Evolutionary conservation across 805 yeast genomes (phyloP).

Genomic region (Brettanomyces sp.): DNA sequence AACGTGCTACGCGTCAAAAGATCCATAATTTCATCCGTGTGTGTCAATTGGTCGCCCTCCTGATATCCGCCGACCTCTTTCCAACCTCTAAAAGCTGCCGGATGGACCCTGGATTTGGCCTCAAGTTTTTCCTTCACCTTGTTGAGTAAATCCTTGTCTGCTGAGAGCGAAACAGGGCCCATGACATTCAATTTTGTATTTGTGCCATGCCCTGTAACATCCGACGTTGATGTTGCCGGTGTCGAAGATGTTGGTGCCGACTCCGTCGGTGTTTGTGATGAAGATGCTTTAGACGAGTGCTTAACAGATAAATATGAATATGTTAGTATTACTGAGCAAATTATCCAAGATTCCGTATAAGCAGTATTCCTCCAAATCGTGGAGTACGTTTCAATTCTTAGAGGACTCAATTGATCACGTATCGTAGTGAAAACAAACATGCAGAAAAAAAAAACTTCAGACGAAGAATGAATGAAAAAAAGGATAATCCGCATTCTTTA

Average conservation of each 20-base stretch:
- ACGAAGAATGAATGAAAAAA: too few species aligned
- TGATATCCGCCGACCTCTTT: conserved; percentile 88
- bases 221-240: background rate
- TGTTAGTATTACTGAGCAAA: too few species aligned
- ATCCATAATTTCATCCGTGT: conserved; percentile 68
- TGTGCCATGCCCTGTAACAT: too few species aligned
- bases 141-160: conserved; percentile 12
- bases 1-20: conserved; percentile 61
- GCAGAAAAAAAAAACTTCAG: too few species aligned
- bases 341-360: too few species aligned
- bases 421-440: too few species aligned
- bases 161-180: conserved; percentile 21
- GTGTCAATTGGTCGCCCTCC: conserved; percentile 50
- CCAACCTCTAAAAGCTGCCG: conserved; percentile 83
- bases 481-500: too few species aligned
- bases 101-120: conserved; percentile 37
- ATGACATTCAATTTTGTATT: conserved; percentile 9
- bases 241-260: background rate
- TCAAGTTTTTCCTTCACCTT: conserved; percentile 10
- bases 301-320: too few species aligned
- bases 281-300: too few species aligned
- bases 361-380: too few species aligned
- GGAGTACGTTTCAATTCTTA: too few species aligned
- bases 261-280: background rate
- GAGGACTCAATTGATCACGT: too few species aligned